A percentile compares a stretch with the other conserved stretches of the same genome.
These are phyloP conservation scores for Pseudozyma sp. DNA, from an alignment of 1,284 basidiomycete genomes.

Conservation along the genomic window DNA sequence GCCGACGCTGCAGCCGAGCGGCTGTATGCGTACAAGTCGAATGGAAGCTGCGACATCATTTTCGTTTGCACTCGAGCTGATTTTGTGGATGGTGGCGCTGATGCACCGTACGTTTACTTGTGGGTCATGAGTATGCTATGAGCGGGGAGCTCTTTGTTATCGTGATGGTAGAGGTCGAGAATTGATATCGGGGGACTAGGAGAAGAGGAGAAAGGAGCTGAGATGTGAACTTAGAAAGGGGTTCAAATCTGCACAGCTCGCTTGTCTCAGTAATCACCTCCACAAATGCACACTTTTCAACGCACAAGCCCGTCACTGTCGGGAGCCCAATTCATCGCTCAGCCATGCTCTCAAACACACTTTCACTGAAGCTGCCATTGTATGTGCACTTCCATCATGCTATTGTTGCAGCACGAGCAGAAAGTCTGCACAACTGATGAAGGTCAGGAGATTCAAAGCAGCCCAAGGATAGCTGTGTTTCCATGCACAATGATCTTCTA, in stretches of 20 bases:
- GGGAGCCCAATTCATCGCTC: too few species aligned
- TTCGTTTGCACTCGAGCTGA: not conserved
- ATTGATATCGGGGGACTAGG: not conserved
- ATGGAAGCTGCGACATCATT: constrained; percentile 25
- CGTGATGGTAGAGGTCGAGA: not conserved
- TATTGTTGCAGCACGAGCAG: too few species aligned
- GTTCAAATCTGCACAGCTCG: not conserved
- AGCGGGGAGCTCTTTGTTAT: not conserved
- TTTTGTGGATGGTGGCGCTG: constrained; percentile 16
- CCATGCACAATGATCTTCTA: constrained; percentile 1
- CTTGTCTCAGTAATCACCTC: constrained; percentile 6
- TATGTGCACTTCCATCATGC: too few species aligned
- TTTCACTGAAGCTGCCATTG: too few species aligned
- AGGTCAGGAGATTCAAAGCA: too few species aligned
- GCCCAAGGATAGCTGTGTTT: too few species aligned
- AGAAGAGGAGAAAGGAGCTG: not conserved
- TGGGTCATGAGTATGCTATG: constrained; percentile 6
- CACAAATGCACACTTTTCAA: constrained; percentile 2
- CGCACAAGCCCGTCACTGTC: constrained; percentile 4
- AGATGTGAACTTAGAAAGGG: too few species aligned
- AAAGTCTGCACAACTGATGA: too few species aligned
- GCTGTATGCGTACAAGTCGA: constrained; percentile 27
- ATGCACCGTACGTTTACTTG: constrained; percentile 20
- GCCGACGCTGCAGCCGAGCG: constrained; percentile 13
- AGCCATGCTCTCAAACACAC: too few species aligned